Conservation (phyloP, 768 basidiomycete species). For the Panellus pusillus region DNA sequence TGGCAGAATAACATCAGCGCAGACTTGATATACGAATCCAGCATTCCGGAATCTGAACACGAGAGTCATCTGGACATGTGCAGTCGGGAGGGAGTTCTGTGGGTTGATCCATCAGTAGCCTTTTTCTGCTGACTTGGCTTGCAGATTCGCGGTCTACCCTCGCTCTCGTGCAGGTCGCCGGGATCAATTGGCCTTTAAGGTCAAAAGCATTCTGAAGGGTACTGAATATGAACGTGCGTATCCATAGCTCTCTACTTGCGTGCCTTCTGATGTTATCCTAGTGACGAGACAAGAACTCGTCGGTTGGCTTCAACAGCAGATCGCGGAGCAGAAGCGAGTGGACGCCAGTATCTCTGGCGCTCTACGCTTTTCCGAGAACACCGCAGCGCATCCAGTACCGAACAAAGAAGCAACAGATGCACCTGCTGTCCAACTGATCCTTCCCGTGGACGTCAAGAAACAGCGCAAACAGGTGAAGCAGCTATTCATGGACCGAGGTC, state of each 20-base stretch:
- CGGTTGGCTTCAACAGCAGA: constrained; percentile 72
- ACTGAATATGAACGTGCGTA: constrained; percentile 70
- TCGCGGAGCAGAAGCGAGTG: constrained; percentile 75
- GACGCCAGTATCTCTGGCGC: constrained; percentile 68
- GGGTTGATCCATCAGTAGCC: constrained; percentile 23
- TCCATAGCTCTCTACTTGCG: neutral
- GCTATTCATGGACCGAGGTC: constrained; percentile 68
- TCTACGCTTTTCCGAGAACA: constrained; percentile 39
- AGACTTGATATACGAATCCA: constrained; percentile 85
- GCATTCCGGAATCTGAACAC: constrained; percentile 58
- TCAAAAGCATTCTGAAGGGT: constrained; percentile 79
- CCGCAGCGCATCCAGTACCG: constrained; percentile 31
- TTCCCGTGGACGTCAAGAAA: constrained; percentile 72
- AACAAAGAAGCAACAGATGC: constrained; percentile 38
- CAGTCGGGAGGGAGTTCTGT: constrained; percentile 83
- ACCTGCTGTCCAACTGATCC: constrained; percentile 60
- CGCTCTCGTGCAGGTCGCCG: constrained; percentile 55
- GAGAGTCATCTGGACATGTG: constrained; percentile 70
- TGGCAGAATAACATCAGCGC: constrained; percentile 85
- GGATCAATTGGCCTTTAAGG: constrained; percentile 72
- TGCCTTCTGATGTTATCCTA: constrained; percentile 14
- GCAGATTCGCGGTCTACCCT: constrained; percentile 44
- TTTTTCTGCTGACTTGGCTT: neutral
- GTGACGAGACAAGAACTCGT: constrained; percentile 68
- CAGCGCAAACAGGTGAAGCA: constrained; percentile 72